Evolutionary conservation across 306 rosid species (phyloP).

Genomic region (Morella rubra): DNA sequence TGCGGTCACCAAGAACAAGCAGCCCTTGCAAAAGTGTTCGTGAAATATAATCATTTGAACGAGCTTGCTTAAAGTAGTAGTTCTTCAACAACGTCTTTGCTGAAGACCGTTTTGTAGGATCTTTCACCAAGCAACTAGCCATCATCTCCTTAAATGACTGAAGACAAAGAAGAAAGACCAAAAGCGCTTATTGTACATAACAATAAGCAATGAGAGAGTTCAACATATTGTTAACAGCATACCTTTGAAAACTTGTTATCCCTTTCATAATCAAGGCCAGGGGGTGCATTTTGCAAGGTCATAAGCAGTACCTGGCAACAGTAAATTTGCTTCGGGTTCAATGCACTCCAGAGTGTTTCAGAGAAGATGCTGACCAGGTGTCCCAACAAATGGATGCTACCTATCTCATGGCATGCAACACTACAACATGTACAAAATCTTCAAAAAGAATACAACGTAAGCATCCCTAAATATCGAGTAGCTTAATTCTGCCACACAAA

Average conservation of each 20-base stretch:
- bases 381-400: too few relatives aligned
- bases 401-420: too few relatives aligned
- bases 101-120: slow-evolving; percentile 87
- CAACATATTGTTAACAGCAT: slow-evolving; percentile 14
- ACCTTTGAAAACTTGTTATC: slow-evolving; percentile 80
- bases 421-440: too few relatives aligned
- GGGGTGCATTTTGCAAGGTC: slow-evolving; percentile 95
- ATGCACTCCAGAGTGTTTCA: slow-evolving; percentile 8
- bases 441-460: too few relatives aligned
- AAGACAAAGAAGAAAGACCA: slow-evolving; percentile 26
- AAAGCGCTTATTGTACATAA: slow-evolving; percentile 2
- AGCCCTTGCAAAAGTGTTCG: slow-evolving; percentile 71
- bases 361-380: slow-evolving; percentile 24
- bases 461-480: too few relatives aligned
- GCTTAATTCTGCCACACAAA: too few relatives aligned
- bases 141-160: slow-evolving; percentile 94
- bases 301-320: slow-evolving; percentile 72
- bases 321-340: slow-evolving; percentile 26
- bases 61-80: slow-evolving; percentile 87
- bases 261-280: slow-evolving; percentile 85
- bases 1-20: slow-evolving; percentile 89
- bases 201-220: background rate
- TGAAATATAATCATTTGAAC: slow-evolving; percentile 72
- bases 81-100: slow-evolving; percentile 76
- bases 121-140: slow-evolving; percentile 89